Evolutionary conservation across 306 rosid species (phyloP).

Genomic region (Hippophae rhamnoides): DNA sequence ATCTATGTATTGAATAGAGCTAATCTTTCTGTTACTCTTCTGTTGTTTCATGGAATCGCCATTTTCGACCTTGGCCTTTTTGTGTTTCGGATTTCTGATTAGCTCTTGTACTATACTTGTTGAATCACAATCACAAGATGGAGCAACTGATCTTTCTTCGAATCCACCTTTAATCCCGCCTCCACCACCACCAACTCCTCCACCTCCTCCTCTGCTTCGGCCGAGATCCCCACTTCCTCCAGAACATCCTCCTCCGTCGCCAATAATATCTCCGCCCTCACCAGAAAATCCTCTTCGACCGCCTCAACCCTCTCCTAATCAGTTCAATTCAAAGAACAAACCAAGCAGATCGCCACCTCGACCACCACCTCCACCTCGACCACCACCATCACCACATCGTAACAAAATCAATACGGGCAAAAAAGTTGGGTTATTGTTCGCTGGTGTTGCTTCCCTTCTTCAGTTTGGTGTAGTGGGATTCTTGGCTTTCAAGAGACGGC

Average conservation of each 20-base stretch:
- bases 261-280: no score
- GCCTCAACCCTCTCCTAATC: not conserved
- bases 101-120: conserved; percentile 30
- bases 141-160: not conserved
- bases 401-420: conserved; percentile 52
- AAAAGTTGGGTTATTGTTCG: conserved; percentile 61
- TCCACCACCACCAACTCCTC: not conserved
- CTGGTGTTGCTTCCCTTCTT: conserved; percentile 50
- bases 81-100: conserved; percentile 36
- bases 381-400: not conserved
- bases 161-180: not conserved
- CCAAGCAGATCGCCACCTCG: not conserved
- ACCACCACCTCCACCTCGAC: not conserved
- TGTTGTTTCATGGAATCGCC: conserved; percentile 50
- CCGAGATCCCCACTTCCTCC: not conserved
- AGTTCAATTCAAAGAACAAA: not conserved
- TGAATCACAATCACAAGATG: conserved; percentile 25
- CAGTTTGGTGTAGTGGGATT: conserved; percentile 67
- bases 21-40: conserved; percentile 4
- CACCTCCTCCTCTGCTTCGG: not conserved
- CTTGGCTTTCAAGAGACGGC: conserved; percentile 64
- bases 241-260: not conserved
- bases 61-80: conserved; percentile 30
- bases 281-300: not conserved
- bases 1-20: conserved; percentile 7